Percentiles rank a stretch among this genome's conserved stretches.
Evolutionary conservation across 2,329 filamentous ascomycete genomes (phyloP).

Genomic region (Zasmidium citrigriseum): DNA sequence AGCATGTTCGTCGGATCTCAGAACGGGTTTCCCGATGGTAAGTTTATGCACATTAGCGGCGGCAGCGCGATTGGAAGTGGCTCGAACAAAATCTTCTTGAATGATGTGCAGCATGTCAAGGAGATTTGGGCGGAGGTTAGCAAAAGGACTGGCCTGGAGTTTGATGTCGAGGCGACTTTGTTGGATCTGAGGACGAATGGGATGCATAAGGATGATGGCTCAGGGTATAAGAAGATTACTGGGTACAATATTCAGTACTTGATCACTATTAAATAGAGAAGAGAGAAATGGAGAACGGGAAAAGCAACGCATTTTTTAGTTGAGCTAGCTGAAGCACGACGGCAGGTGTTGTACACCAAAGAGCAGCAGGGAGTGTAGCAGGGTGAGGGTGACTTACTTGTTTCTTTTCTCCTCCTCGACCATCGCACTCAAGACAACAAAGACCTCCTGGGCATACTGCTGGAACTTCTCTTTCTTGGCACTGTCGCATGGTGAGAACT

Average conservation of each 20-base stretch:
- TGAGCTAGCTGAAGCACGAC: too few relatives aligned
- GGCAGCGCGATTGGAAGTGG: neutral
- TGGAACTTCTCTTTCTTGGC: slow-evolving; percentile 4
- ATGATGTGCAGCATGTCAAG: slow-evolving; percentile 5
- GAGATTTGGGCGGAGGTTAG: slow-evolving; percentile 17
- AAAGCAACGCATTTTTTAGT: too few relatives aligned
- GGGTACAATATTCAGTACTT: neutral
- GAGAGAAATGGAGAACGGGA: neutral
- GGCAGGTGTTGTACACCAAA: too few relatives aligned
- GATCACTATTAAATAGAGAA: neutral
- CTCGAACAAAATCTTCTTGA: slow-evolving; percentile 8
- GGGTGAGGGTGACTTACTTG: too few relatives aligned
- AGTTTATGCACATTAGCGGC: slow-evolving; percentile 3
- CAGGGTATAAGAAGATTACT: neutral
- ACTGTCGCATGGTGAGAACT: neutral
- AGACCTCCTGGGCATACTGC: slow-evolving; percentile 1
- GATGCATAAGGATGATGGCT: slow-evolving; percentile 1
- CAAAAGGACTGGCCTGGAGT: slow-evolving; percentile 11
- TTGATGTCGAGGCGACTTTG: slow-evolving; percentile 11
- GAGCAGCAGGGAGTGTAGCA: too few relatives aligned
- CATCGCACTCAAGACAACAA: slow-evolving; percentile 1
- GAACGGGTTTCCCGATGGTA: slow-evolving; percentile 12
- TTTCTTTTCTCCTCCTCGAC: neutral
- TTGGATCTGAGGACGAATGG: slow-evolving; percentile 16
- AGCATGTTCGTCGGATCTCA: slow-evolving; percentile 17